Base-by-base conservation (phyloP, 2,329 filamentous ascomycete species). In the Diaporthe velutina region DNA sequence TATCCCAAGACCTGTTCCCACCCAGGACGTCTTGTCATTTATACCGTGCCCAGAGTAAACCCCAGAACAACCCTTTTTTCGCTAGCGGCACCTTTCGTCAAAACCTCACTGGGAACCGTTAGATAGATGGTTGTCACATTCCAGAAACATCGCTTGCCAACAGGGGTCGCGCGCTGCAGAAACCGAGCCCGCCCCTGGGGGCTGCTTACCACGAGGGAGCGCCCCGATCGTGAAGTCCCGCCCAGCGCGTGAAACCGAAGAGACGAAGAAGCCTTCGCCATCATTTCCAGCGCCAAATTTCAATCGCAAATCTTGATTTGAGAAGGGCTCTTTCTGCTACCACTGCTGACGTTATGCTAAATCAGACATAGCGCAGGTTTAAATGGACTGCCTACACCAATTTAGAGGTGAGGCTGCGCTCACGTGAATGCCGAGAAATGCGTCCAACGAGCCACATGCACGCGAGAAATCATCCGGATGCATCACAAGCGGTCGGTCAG, bases 101-200 rank as follows among this genome's bases (percentile, higher is more conserved):
- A 79, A 83, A 83, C 84, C 82, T 85, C 84, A 91, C 95, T 94
- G 93, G 94, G 89, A 91, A 93, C 93, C 90, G 95, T 96, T 98
- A 98, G 95, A 98, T 98, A 98, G 95, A 91, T 91, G 91, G 92
- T 95, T 95, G 93, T 89, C 84, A 98, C 94, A 98, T 89, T 58
- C 40, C 66, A 71, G 22, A 58, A 22, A 60, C 70, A 35, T 45
- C 52, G 48, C 48, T 38, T 38, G 40, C 60, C 52, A 33, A 50
- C 52, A 40, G 35, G 38, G 48, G 30, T 42, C 60, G 55, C n/a
- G 50, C 19, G 42, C 71, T 71, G 70, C 71, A 54, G 68, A 30
- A 45, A 35, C 71, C 45, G 38, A 64, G 54, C 54, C 66, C 33
- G 45, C n/a, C 64, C 60, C 28, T 17, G 15, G 42, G 25, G 3